These are phyloP conservation scores for Fusarium oxysporum DNA, from an alignment of 2,329 filamentous ascomycete genomes.

Conservation along the genomic window DNA sequence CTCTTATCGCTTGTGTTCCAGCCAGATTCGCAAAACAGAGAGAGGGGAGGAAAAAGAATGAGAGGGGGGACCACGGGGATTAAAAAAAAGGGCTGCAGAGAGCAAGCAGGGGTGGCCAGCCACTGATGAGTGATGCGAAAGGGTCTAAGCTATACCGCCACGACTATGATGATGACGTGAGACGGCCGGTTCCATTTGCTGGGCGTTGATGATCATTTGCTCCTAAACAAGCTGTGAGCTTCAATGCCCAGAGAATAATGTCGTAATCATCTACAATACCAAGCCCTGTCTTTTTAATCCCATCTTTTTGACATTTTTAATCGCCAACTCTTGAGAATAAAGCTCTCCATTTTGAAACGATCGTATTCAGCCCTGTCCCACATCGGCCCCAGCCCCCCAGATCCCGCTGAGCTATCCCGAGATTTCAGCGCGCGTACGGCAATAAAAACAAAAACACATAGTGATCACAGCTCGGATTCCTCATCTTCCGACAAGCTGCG, in stretches of 20 bases:
- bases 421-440: neutral
- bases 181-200: slow-evolving; percentile 31
- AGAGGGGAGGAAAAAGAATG: neutral
- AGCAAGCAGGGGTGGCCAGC: slow-evolving; percentile 5
- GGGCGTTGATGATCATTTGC: slow-evolving; percentile 8
- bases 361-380: slow-evolving; percentile 25
- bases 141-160: slow-evolving; percentile 22
- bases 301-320: neutral
- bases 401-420: neutral
- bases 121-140: slow-evolving; percentile 14
- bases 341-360: neutral
- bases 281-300: neutral
- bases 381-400: slow-evolving; percentile 2
- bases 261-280: slow-evolving; percentile 9
- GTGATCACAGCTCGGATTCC: slow-evolving; percentile 1
- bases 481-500: slow-evolving; percentile 22
- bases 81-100: slow-evolving; percentile 14
- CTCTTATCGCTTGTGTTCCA: slow-evolving; percentile 6
- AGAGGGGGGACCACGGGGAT: slow-evolving; percentile 1
- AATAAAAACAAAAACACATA: neutral
- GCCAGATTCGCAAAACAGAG: neutral
- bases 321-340: neutral
- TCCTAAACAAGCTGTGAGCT: slow-evolving; percentile 2
- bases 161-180: slow-evolving; percentile 43
- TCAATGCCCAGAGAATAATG: neutral